These are phyloP conservation scores for Carex littledalei DNA, from an alignment of 176 grass and related monocot genomes.

Conservation along the genomic window DNA sequence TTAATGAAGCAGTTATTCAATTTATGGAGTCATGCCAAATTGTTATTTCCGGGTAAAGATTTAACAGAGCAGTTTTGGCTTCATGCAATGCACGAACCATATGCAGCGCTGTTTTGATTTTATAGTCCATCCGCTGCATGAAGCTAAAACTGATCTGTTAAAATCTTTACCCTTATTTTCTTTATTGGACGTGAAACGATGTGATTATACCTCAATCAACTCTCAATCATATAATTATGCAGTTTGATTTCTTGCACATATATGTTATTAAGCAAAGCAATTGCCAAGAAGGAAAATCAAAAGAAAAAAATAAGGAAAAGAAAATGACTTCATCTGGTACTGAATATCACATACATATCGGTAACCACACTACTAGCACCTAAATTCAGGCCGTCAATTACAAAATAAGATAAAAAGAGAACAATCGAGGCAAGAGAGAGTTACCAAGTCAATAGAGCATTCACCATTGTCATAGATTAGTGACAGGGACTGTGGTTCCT, in stretches of 20 bases:
- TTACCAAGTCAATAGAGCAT: conserved; percentile 93
- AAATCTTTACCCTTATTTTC: neutral
- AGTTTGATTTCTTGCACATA: neutral
- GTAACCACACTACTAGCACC: neutral
- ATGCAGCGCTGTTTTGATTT: no score
- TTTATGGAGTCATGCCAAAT: neutral
- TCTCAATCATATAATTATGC: neutral
- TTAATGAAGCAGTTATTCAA: neutral
- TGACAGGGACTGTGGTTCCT: conserved; percentile 78
- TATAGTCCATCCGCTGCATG: no score
- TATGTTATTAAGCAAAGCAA: neutral
- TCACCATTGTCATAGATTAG: conserved; percentile 75
- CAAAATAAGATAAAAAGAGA: conserved; percentile 14
- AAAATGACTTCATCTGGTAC: neutral
- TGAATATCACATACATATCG: neutral
- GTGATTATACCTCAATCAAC: neutral
- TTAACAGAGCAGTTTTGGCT: no score
- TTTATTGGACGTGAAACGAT: neutral
- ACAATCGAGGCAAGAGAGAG: conserved; percentile 13
- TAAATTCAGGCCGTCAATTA: neutral
- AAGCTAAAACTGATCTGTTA: no score
- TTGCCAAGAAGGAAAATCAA: neutral
- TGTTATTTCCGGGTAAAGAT: neutral
- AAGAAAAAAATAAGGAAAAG: neutral
- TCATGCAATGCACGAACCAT: no score